phyloP scores from a whole-genome alignment of 805 yeast genomes.

The Ogataea paraovalis region DNA sequence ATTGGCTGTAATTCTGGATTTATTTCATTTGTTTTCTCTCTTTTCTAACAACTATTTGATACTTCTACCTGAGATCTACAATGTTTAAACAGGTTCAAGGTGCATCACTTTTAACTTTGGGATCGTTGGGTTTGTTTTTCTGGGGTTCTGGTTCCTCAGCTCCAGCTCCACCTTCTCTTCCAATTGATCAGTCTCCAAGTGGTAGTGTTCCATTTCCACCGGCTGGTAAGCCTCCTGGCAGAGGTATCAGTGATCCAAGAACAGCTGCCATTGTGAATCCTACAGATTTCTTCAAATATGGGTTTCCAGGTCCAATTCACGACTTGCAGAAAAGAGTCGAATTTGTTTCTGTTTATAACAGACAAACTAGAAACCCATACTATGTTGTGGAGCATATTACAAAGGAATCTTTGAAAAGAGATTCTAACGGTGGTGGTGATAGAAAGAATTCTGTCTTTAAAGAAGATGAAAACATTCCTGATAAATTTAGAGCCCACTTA shows the following conservation, averaged over 20 bases:
- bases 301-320: conserved; percentile 93
- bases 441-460: conserved; percentile 76
- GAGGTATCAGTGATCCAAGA: conserved; percentile 1
- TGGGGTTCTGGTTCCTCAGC: conserved; percentile 26
- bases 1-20: too few relatives aligned
- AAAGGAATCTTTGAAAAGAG: conserved; percentile 52
- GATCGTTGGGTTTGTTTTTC: conserved; percentile 25
- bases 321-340: conserved; percentile 73
- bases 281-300: conserved; percentile 79
- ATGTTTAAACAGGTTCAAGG: conserved; percentile 15
- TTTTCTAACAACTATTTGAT: neutral
- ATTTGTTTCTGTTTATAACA: conserved; percentile 81
- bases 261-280: conserved; percentile 54
- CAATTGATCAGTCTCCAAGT: conserved; percentile 9
- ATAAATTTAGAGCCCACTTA: conserved; percentile 66
- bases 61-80: neutral
- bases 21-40: neutral
- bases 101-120: conserved; percentile 19
- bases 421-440: conserved; percentile 54
- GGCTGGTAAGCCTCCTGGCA: conserved; percentile 3
- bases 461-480: conserved; percentile 84
- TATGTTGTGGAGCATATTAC: conserved; percentile 87
- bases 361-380: conserved; percentile 80
- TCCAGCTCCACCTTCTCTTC: conserved; percentile 13
- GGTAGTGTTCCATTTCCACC: conserved; percentile 10